Evolutionary conservation across 2,329 filamentous ascomycete species (phyloP).

Genomic region (Zasmidium cellare): DNA sequence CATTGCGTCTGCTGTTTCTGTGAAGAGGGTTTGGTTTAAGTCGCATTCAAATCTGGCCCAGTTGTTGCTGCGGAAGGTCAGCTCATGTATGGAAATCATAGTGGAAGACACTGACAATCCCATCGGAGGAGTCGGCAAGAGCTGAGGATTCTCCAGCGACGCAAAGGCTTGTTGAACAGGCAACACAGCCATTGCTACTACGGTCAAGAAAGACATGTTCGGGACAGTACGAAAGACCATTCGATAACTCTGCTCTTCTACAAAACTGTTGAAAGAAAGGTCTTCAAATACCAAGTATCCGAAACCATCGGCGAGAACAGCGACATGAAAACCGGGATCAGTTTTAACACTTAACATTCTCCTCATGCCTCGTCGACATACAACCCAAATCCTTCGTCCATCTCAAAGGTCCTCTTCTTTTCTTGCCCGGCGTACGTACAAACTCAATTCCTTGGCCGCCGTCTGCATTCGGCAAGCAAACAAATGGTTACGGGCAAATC

Average conservation of each 20-base stretch:
- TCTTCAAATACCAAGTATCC: too few relatives aligned
- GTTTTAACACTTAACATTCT: too few relatives aligned
- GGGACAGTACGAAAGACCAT: background rate
- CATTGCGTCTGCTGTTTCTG: constrained; percentile 44
- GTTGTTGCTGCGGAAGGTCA: background rate
- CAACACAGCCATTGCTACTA: background rate
- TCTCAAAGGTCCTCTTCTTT: background rate
- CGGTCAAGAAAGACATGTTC: background rate
- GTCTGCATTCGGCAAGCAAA: background rate
- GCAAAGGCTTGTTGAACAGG: background rate
- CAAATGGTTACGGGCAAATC: background rate
- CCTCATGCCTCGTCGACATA: too few relatives aligned
- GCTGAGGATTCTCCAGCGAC: background rate
- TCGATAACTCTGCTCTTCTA: too few relatives aligned
- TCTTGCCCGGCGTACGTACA: background rate
- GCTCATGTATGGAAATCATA: background rate
- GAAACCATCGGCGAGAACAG: too few relatives aligned
- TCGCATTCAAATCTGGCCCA: constrained; percentile 5
- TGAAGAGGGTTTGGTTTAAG: constrained; percentile 2
- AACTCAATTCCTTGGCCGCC: background rate
- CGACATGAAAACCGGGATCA: too few relatives aligned
- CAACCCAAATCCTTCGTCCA: too few relatives aligned
- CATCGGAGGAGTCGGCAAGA: constrained; percentile 5
- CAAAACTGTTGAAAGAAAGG: too few relatives aligned
- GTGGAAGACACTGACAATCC: constrained; percentile 2